phyloP scores from a whole-genome alignment of 2,329 filamentous ascomycete genomes.

The Penicillium sp. region DNA sequence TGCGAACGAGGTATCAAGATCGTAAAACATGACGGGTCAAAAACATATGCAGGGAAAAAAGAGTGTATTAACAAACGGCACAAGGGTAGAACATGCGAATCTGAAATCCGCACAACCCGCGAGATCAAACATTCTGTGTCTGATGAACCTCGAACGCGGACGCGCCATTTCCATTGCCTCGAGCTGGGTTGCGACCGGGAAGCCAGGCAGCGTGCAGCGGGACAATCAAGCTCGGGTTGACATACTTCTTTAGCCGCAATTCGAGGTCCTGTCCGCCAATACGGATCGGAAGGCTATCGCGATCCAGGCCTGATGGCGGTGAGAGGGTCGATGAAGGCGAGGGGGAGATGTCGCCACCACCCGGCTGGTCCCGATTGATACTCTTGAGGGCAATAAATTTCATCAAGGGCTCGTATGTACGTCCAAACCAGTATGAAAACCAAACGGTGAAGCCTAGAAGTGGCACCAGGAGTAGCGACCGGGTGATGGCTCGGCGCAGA shows the following conservation, averaged over 20 bases:
- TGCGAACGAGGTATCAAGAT: constrained; percentile 21
- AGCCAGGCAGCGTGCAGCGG: constrained; percentile 47
- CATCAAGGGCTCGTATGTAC: constrained; percentile 82
- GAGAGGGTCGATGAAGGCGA: constrained; percentile 40
- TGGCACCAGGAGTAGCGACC: constrained; percentile 70
- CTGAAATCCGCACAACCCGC: background rate
- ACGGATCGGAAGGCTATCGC: constrained; percentile 42
- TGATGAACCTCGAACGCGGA: constrained; percentile 17
- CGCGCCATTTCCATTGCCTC: constrained; percentile 20
- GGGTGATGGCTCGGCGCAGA: constrained; percentile 67
- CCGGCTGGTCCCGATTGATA: constrained; percentile 64
- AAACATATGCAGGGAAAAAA: background rate
- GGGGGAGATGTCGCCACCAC: constrained; percentile 36
- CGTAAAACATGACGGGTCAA: constrained; percentile 18
- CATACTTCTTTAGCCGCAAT: constrained; percentile 44
- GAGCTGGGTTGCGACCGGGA: constrained; percentile 26
- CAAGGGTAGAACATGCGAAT: background rate
- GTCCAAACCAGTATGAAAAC: constrained; percentile 80
- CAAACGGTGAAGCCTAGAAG: constrained; percentile 77
- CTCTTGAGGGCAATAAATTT: constrained; percentile 88
- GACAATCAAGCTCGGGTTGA: constrained; percentile 47
- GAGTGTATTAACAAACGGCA: background rate
- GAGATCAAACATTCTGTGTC: constrained; percentile 11
- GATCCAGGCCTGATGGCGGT: constrained; percentile 43
- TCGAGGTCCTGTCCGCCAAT: constrained; percentile 42